Evolutionary conservation across 2,329 filamentous ascomycete genomes (phyloP), one percentile per base, ranked within the genome.

Genomic region (Alternaria conjuncta): DNA sequence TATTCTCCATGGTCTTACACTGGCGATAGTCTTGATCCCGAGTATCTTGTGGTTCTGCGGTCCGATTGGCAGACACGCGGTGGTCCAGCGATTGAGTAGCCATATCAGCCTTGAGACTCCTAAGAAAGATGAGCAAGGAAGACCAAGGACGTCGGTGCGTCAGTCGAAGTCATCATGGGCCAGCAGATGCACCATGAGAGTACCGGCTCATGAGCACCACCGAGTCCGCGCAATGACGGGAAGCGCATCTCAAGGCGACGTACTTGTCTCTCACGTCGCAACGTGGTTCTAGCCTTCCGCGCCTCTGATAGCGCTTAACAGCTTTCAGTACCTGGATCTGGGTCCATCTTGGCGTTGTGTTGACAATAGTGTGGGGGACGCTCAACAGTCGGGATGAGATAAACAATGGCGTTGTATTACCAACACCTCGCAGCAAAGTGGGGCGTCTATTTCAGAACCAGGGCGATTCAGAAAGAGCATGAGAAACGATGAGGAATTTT

Each of bases 261-360:
- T 70, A 70, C 67, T 67, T 68, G 26, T 56, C 47, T 54, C 25
- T 54, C 25, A 26, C 43, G 55, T 25, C 32, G 26, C 41, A 20
- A 61, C 59, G 54, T 57, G 45, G 46, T n/a, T 64, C 47, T 57
- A 60, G 60, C 61, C 57, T 66, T 47, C 50, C 57, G 53, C 63
- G 62, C 47, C 55, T 41, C 36, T 46, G 62, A 66, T 50, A 67
- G 57, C 65, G 69, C 68, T 59, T 67, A 66, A 53, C 63, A 67
- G 51, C 50, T 55, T 43, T 47, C 56, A 44, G 56, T 53, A 51
- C 62, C 61, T 43, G 65, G 57, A 60, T 68, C 66, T 60, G 65
- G 68, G 64, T 71, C 71, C 69, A 73, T 73, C 45, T 28, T 63
- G 57, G 45, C 12, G 57, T 51, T 51, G 44, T 60, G 41, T 32